Percentiles rank a stretch among this genome's conserved stretches.
phyloP scores from a whole-genome alignment of 108 stramenopile genomes.

The Epipyxis sp. region DNA sequence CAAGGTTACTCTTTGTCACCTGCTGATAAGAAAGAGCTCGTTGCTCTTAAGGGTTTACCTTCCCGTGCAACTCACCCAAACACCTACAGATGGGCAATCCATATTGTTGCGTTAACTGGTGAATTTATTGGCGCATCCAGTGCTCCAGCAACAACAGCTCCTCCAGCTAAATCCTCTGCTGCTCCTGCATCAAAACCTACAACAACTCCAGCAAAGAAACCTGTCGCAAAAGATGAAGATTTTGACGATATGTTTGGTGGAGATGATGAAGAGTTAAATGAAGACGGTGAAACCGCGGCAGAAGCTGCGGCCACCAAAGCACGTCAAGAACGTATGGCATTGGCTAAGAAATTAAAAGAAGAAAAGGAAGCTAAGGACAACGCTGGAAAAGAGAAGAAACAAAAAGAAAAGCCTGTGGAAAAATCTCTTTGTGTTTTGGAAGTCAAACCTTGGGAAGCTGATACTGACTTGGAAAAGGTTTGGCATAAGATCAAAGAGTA shows the following conservation, averaged over 20 bases:
- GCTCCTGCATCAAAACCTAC: slow-evolving; percentile 1
- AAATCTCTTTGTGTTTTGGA: slow-evolving; percentile 51
- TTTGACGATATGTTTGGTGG: slow-evolving; percentile 54
- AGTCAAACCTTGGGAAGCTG: slow-evolving; percentile 56
- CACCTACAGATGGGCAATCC: slow-evolving; percentile 29
- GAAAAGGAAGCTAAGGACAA: slow-evolving; percentile 44
- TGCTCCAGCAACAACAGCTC: slow-evolving; percentile 18
- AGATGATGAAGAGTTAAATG: slow-evolving; percentile 1
- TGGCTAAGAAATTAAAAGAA: background rate
- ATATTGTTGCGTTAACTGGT: background rate
- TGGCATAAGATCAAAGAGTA: slow-evolving; percentile 41
- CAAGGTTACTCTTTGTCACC: background rate
- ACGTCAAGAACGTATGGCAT: slow-evolving; percentile 30
- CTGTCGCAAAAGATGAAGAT: slow-evolving; percentile 40
- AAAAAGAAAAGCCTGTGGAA: slow-evolving; percentile 41
- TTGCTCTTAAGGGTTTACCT: background rate
- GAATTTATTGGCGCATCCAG: background rate
- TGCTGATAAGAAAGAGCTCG: slow-evolving; percentile 14
- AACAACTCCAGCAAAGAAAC: slow-evolving; percentile 4
- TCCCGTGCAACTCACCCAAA: slow-evolving; percentile 11
- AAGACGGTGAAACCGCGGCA: slow-evolving; percentile 28
- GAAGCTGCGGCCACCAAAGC: slow-evolving; percentile 17
- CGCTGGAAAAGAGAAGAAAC: slow-evolving; percentile 41
- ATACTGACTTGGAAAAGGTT: slow-evolving; percentile 45
- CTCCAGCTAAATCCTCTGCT: background rate